Evolutionary conservation across 768 basidiomycete genomes (phyloP).

Genomic region (Xerocomus potaroensis): DNA sequence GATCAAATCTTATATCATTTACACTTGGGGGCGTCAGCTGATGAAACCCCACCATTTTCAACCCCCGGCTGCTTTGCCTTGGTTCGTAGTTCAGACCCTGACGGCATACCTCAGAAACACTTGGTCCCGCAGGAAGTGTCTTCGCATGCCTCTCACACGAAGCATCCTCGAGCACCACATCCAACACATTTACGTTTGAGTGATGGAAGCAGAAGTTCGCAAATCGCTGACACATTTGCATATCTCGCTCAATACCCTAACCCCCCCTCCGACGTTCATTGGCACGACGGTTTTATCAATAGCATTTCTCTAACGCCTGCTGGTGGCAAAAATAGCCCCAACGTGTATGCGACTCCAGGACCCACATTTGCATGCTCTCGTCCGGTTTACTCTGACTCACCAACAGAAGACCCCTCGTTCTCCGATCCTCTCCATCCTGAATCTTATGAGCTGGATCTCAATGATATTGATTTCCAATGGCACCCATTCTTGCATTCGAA

Average conservation of each 20-base stretch:
- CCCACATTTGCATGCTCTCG: slow-evolving; percentile 33
- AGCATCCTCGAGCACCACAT: slow-evolving; percentile 8
- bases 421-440: slow-evolving; percentile 36
- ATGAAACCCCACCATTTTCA: slow-evolving; percentile 22
- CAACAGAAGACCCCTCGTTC: slow-evolving; percentile 43
- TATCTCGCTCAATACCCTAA: slow-evolving; percentile 3
- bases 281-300: slow-evolving; percentile 1
- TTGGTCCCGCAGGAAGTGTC: slow-evolving; percentile 8
- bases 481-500: slow-evolving; percentile 40
- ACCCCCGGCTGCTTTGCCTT: slow-evolving; percentile 22
- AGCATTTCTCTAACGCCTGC: slow-evolving; percentile 1
- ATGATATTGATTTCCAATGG: slow-evolving; percentile 54
- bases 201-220: slow-evolving; percentile 8
- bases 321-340: slow-evolving; percentile 3
- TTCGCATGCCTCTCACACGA: slow-evolving; percentile 6
- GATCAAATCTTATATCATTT: not conserved
- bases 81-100: not conserved
- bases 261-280: slow-evolving; percentile 15
- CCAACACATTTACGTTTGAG: slow-evolving; percentile 16
- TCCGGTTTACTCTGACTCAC: slow-evolving; percentile 48
- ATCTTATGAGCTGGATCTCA: slow-evolving; percentile 37
- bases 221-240: slow-evolving; percentile 2
- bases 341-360: slow-evolving; percentile 47
- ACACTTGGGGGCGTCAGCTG: not conserved
- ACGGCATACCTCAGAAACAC: slow-evolving; percentile 2